These are phyloP conservation scores for Kurtzmaniella quercitrusa DNA, from an alignment of 1,139 yeast species.

Conservation along the genomic window DNA sequence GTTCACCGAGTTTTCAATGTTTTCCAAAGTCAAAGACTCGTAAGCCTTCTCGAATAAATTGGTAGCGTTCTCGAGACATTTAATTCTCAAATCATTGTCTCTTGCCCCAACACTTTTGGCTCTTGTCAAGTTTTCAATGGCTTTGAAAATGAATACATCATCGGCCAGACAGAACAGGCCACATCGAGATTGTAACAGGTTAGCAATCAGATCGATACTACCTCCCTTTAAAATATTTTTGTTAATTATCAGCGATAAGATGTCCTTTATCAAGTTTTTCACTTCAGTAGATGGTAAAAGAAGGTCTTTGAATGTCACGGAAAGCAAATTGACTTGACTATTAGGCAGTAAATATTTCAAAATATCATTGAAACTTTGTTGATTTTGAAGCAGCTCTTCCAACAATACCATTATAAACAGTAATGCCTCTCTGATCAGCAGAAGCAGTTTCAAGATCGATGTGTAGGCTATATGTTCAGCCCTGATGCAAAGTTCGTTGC, in stretches of 20 bases:
- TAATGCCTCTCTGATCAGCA: slow-evolving; percentile 82
- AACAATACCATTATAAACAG: slow-evolving; percentile 79
- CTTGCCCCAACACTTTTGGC: slow-evolving; percentile 73
- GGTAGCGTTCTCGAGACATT: slow-evolving; percentile 72
- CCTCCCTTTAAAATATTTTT: slow-evolving; percentile 89
- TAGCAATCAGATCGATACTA: slow-evolving; percentile 85
- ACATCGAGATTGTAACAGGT: slow-evolving; percentile 85
- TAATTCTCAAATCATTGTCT: slow-evolving; percentile 66
- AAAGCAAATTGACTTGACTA: slow-evolving; percentile 63
- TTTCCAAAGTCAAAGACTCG: slow-evolving; percentile 72
- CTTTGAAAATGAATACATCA: slow-evolving; percentile 91
- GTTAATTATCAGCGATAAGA: slow-evolving; percentile 83
- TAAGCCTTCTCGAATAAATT: slow-evolving; percentile 76
- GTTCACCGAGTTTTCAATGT: slow-evolving; percentile 73
- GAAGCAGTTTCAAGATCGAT: slow-evolving; percentile 69
- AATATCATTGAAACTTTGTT: slow-evolving; percentile 51
- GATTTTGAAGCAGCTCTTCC: slow-evolving; percentile 61
- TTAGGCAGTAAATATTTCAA: slow-evolving; percentile 64
- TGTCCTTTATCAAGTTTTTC: slow-evolving; percentile 77
- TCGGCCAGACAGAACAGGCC: slow-evolving; percentile 93
- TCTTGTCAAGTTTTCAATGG: slow-evolving; percentile 83
- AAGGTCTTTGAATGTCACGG: slow-evolving; percentile 68
- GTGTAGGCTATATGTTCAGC: slow-evolving; percentile 91
- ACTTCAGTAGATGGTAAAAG: slow-evolving; percentile 61
- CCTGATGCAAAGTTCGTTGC: slow-evolving; percentile 69